A percentile compares a stretch with the other conserved stretches of the same genome.
phyloP scores from a whole-genome alignment of 129 eudicot species.

The Lonicera japonica region DNA sequence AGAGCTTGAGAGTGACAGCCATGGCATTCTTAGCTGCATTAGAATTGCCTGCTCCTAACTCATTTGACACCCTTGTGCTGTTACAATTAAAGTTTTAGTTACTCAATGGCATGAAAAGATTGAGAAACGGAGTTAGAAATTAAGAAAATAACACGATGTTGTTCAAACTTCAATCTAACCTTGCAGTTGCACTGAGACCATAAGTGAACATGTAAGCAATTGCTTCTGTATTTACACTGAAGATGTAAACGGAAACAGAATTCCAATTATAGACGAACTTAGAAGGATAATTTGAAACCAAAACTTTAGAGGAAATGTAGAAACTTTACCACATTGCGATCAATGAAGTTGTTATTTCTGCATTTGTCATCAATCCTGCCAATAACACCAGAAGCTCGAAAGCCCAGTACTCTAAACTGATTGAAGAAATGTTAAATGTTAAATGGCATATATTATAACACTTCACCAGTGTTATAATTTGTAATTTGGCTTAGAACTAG shows the following conservation, averaged over 20 bases:
- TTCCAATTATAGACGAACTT: not conserved
- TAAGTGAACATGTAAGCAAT: conserved; percentile 59
- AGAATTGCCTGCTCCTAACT: conserved; percentile 58
- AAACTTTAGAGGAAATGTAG: not conserved
- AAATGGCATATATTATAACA: not conserved
- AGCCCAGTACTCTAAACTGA: conserved; percentile 88
- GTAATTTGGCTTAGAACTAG: no score
- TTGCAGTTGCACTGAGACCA: conserved; percentile 86
- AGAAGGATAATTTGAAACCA: not conserved
- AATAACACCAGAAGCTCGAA: conserved; percentile 77
- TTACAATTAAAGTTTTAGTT: conserved; percentile 3
- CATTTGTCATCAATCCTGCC: conserved; percentile 73
- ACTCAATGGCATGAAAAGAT: not conserved
- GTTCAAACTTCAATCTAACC: conserved; percentile 30
- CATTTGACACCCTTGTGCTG: conserved; percentile 89
- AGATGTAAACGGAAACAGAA: not conserved
- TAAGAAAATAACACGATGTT: not conserved
- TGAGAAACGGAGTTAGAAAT: not conserved
- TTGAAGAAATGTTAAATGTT: not conserved
- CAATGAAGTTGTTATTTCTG: conserved; percentile 62
- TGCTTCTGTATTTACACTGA: conserved; percentile 69
- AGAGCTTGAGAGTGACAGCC: conserved; percentile 65
- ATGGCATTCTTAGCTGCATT: conserved; percentile 55
- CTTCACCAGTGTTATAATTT: not conserved
- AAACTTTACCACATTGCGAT: conserved; percentile 78